A percentile compares a stretch with the other conserved stretches of the same genome.
phyloP scores from a whole-genome alignment of 2,329 filamentous ascomycete species.

The Aspergillus tamarii region DNA sequence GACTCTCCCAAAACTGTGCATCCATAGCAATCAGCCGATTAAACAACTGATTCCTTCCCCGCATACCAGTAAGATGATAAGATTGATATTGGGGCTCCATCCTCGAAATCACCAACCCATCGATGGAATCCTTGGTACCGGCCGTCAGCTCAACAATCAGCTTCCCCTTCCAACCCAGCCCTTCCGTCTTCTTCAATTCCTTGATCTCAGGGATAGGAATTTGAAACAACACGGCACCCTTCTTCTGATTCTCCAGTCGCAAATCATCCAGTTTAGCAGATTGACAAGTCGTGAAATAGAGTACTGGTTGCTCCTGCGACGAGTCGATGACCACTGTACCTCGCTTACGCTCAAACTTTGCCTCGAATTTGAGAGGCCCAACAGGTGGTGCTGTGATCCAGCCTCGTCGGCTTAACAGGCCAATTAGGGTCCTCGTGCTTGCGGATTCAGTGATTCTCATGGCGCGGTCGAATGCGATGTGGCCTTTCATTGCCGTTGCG shows the following conservation, averaged over 20 bases:
- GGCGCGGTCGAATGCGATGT: slow-evolving; percentile 71
- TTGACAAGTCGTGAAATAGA: slow-evolving; percentile 63
- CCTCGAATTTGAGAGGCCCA: slow-evolving; percentile 78
- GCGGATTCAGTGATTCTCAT: slow-evolving; percentile 66
- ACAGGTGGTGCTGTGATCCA: slow-evolving; percentile 46
- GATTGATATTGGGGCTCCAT: slow-evolving; percentile 52
- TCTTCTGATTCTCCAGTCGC: slow-evolving; percentile 54
- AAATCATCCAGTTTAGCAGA: slow-evolving; percentile 43
- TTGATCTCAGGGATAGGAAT: slow-evolving; percentile 71
- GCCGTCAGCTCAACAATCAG: slow-evolving; percentile 80
- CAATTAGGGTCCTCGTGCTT: slow-evolving; percentile 71
- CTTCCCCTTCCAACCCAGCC: slow-evolving; percentile 83
- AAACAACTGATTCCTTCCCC: slow-evolving; percentile 75
- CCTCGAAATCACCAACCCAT: slow-evolving; percentile 72
- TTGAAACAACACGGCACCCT: slow-evolving; percentile 66
- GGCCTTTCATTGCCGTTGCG: slow-evolving; percentile 71
- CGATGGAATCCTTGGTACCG: slow-evolving; percentile 68
- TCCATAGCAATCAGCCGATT: slow-evolving; percentile 78
- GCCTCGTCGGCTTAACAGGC: slow-evolving; percentile 62
- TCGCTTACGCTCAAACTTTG: slow-evolving; percentile 69
- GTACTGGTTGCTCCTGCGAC: slow-evolving; percentile 38
- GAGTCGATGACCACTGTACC: slow-evolving; percentile 70
- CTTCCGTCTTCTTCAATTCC: slow-evolving; percentile 78
- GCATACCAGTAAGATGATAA: slow-evolving; percentile 70
- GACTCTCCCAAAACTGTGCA: slow-evolving; percentile 80